Base-by-base conservation (phyloP, 2,329 filamentous ascomycete species). In the Xylariaceae sp. region DNA sequence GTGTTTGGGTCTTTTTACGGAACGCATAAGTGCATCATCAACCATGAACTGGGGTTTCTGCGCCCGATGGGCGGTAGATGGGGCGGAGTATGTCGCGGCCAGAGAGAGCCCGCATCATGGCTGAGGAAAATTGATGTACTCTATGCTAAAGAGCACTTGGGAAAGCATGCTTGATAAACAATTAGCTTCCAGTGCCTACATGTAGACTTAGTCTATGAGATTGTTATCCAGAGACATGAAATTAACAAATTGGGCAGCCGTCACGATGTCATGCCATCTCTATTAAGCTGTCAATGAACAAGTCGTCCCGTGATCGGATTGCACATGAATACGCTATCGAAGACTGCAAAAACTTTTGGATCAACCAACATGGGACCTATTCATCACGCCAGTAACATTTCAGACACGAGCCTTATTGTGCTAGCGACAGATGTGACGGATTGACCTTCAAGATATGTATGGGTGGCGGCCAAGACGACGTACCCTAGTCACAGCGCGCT, bases 361-460 rank as follows among this genome's bases (percentile, higher is more conserved):
- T 51, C 34, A 36, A 43, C 45, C n/a, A n/a, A 41, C 34, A 58
- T 33, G 53, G 41, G 17, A 44, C n/a, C 43, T 47, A 50, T 37
- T 56, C 57, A 45, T 56, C 57, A 60, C 56, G 46, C 56, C 56
- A 54, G 26, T 58, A 44, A 34, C 29, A 39, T 12, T 17, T 21
- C 11, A 8, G 47, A 41, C 28, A 41, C 24, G 16, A 34, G 19
- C 45, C 31, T 26, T 9, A 26, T 37, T 6, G 34, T 23, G 37
- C 58, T 56, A 61, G 65, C 64, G 61, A 64, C 53, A 65, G 61
- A 65, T 68, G 67, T 69, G 67, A 69, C 64, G 36, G 56, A 61
- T 45, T 47, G 52, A 47, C 31, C 43, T 41, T 52, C 31, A 47
- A 43, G 33, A 58, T 49, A 41, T 53, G 55, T 51, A 53, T 64